Percentiles rank a stretch among this genome's conserved stretches.
Conservation (phyloP, 2,329 filamentous ascomycete genomes). For the Colletotrichum lupini region DNA sequence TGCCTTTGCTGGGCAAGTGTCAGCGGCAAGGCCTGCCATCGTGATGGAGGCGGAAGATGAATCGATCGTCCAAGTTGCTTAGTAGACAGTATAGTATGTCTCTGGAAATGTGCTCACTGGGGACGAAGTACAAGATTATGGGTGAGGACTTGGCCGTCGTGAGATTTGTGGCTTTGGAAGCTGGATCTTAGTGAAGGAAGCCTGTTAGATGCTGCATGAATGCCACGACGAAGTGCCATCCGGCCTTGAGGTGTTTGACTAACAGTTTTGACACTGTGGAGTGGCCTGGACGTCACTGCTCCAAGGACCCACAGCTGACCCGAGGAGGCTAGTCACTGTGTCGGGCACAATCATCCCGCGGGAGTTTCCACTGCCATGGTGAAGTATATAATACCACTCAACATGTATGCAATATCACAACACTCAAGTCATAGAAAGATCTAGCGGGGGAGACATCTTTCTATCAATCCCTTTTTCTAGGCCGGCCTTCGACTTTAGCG, state of each 20-base stretch:
- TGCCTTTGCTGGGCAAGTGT: conserved; percentile 46
- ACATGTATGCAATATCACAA: not conserved
- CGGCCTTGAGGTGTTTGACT: not conserved
- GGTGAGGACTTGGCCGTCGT: not conserved
- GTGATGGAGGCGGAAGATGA: not conserved
- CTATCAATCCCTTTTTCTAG: not conserved
- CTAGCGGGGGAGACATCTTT: not conserved
- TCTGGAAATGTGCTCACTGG: not conserved
- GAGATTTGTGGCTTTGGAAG: not conserved
- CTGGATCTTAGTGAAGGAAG: not conserved
- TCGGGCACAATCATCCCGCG: not conserved
- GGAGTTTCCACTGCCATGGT: not conserved
- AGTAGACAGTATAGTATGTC: no score
- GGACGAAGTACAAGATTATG: not conserved
- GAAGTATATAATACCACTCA: not conserved
- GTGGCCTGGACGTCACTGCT: not conserved
- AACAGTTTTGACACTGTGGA: conserved; percentile 3
- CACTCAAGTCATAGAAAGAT: not conserved
- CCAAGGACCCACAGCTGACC: not conserved
- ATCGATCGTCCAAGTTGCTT: not conserved
- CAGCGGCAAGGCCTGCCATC: conserved; percentile 35
- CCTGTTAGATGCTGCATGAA: not conserved
- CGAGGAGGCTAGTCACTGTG: not conserved
- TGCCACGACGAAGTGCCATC: not conserved
- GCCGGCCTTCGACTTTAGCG: not conserved